phyloP scores from a whole-genome alignment of 208 protist species.

The Wallacemonas collosoma region DNA sequence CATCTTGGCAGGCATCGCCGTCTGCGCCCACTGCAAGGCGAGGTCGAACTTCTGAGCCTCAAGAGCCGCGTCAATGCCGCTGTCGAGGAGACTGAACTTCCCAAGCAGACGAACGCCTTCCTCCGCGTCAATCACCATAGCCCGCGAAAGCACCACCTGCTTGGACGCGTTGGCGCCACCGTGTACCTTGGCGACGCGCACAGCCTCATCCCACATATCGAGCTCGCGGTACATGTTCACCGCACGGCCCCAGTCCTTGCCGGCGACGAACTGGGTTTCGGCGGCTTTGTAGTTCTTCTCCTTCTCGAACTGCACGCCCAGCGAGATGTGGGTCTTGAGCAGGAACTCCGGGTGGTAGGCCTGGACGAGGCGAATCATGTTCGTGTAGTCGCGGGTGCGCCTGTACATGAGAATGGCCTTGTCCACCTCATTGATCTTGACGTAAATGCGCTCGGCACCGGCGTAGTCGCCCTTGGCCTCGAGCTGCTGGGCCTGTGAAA shows the following conservation, averaged over 20 bases:
- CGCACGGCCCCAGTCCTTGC: constrained; percentile 95
- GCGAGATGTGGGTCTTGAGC: constrained; percentile 93
- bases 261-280: constrained; percentile 94
- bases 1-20: constrained; percentile 91
- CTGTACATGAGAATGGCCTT: constrained; percentile 98
- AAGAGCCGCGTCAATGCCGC: constrained; percentile 95
- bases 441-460: constrained; percentile 95
- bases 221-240: constrained; percentile 98
- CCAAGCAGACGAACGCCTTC: constrained; percentile 94
- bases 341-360: constrained; percentile 93
- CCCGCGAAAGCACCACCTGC: constrained; percentile 94
- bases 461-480: constrained; percentile 94
- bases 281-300: constrained; percentile 93
- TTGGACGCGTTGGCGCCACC: constrained; percentile 93
- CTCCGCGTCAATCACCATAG: constrained; percentile 92
- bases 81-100: constrained; percentile 95
- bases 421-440: constrained; percentile 96
- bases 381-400: constrained; percentile 89
- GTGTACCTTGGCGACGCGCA: constrained; percentile 96
- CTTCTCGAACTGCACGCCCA: constrained; percentile 96
- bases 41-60: constrained; percentile 94
- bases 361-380: constrained; percentile 95
- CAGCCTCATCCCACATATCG: constrained; percentile 97
- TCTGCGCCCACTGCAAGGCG: constrained; percentile 93
- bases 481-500: constrained; percentile 93